Percentiles rank a stretch among this genome's conserved stretches.
phyloP scores from a whole-genome alignment of 2,329 filamentous ascomycete genomes.

The Colletotrichum liaoningense region DNA sequence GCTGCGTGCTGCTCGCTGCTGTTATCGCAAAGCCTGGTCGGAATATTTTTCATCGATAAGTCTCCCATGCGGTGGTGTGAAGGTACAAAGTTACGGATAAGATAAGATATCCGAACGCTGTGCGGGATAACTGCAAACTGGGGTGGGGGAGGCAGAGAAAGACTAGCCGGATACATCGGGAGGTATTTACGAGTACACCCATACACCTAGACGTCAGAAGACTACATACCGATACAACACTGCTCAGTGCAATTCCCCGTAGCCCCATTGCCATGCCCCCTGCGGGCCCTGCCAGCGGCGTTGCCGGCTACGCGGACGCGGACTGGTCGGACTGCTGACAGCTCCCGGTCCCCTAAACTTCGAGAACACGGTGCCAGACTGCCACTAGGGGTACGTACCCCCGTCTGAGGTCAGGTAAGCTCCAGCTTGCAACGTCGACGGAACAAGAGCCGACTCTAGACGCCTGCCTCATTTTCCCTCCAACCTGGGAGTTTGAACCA shows the following conservation, averaged over 20 bases:
- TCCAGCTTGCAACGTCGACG: conserved; percentile 34
- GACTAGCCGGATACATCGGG: conserved; percentile 1
- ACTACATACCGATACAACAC: background rate
- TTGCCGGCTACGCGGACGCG: conserved; percentile 11
- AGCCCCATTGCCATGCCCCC: background rate
- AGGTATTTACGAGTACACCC: conserved; percentile 10
- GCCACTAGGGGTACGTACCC: background rate
- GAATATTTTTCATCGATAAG: conserved; percentile 24
- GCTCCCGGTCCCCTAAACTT: conserved; percentile 27
- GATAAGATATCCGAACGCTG: background rate
- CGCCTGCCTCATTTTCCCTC: background rate
- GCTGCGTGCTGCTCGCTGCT: conserved; percentile 7
- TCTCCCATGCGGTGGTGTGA: conserved; percentile 7
- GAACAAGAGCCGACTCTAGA: conserved; percentile 20
- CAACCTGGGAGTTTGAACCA: background rate
- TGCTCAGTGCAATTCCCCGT: background rate
- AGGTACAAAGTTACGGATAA: background rate
- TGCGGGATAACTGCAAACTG: conserved; percentile 5
- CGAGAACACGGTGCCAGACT: background rate
- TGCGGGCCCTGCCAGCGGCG: conserved; percentile 6
- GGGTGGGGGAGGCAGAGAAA: background rate
- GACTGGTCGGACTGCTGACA: conserved; percentile 22
- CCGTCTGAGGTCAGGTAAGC: conserved; percentile 17
- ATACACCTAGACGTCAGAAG: background rate
- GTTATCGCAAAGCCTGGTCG: conserved; percentile 23